These are phyloP conservation scores for Arthroderma uncinatum DNA, from an alignment of 2,329 filamentous ascomycete species.

Conservation along the genomic window DNA sequence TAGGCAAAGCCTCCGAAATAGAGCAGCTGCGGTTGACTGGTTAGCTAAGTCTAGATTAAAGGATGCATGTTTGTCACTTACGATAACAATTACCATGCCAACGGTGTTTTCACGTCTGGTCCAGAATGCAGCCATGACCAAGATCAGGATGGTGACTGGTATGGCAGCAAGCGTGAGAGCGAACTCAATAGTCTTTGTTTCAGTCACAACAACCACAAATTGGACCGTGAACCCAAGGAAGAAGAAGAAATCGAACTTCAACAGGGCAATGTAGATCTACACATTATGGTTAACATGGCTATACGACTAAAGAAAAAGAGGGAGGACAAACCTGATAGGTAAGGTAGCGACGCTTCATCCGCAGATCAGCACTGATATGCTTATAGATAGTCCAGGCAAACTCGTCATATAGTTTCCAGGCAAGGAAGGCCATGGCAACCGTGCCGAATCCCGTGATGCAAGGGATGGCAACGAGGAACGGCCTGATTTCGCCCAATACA, in stretches of 20 bases:
- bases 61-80: conserved; percentile 26
- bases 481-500: conserved; percentile 60
- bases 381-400: conserved; percentile 99
- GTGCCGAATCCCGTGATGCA: conserved; percentile 69
- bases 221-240: conserved; percentile 98
- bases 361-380: conserved; percentile 92
- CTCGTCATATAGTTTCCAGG: conserved; percentile 95
- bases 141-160: conserved; percentile 78
- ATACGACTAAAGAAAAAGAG: background rate
- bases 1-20: conserved; percentile 86
- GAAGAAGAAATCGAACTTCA: conserved; percentile 99
- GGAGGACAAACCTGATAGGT: conserved; percentile 71
- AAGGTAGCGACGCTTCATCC: conserved; percentile 92
- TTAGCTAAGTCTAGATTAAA: background rate
- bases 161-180: conserved; percentile 80
- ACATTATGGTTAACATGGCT: background rate
- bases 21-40: conserved; percentile 42
- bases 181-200: conserved; percentile 60
- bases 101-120: conserved; percentile 68
- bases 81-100: conserved; percentile 67
- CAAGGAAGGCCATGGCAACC: conserved; percentile 59
- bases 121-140: conserved; percentile 74
- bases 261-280: conserved; percentile 89
- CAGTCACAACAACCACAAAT: conserved; percentile 83
- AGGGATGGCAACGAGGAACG: conserved; percentile 76